A percentile compares a stretch with the other conserved stretches of the same genome.
These are phyloP conservation scores for Zostera marina DNA, from an alignment of 116 monocot species.

Conservation along the genomic window DNA sequence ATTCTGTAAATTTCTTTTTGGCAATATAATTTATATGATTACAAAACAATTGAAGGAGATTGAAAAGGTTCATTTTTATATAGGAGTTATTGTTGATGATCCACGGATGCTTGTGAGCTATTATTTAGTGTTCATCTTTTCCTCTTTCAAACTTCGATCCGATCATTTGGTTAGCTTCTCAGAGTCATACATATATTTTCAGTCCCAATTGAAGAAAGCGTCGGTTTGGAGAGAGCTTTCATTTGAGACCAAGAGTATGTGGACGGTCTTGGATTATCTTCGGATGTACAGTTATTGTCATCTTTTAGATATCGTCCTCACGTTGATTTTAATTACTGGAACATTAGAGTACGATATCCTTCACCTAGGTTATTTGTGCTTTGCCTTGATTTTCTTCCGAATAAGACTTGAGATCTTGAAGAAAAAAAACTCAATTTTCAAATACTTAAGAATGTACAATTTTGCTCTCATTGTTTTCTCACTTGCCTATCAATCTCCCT, in stretches of 20 bases:
- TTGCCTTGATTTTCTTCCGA: constrained; percentile 88
- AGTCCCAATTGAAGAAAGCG: constrained; percentile 65
- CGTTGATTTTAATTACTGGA: constrained; percentile 79
- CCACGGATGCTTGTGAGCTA: constrained; percentile 78
- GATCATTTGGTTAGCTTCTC: constrained; percentile 61
- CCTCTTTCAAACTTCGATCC: constrained; percentile 81
- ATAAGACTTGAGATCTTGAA: constrained; percentile 92
- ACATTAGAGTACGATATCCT: constrained; percentile 94
- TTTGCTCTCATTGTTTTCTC: constrained; percentile 84
- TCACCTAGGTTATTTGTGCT: constrained; percentile 92
- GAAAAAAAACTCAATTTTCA: constrained; percentile 87
- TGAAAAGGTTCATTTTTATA: constrained; percentile 3
- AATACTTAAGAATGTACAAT: constrained; percentile 83
- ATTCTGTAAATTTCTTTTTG: too few species aligned
- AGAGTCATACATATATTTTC: constrained; percentile 43
- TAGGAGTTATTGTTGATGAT: constrained; percentile 88
- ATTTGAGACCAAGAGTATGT: constrained; percentile 92
- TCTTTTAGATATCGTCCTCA: constrained; percentile 85
- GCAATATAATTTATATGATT: too few species aligned
- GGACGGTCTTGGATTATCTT: constrained; percentile 89
- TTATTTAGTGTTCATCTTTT: constrained; percentile 75
- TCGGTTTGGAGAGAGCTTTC: constrained; percentile 89
- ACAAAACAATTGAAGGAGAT: not conserved
- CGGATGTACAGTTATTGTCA: constrained; percentile 83
- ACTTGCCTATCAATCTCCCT: constrained; percentile 96